Conservation (phyloP, 2,329 filamentous ascomycete species). For the Neurospora sp. region DNA sequence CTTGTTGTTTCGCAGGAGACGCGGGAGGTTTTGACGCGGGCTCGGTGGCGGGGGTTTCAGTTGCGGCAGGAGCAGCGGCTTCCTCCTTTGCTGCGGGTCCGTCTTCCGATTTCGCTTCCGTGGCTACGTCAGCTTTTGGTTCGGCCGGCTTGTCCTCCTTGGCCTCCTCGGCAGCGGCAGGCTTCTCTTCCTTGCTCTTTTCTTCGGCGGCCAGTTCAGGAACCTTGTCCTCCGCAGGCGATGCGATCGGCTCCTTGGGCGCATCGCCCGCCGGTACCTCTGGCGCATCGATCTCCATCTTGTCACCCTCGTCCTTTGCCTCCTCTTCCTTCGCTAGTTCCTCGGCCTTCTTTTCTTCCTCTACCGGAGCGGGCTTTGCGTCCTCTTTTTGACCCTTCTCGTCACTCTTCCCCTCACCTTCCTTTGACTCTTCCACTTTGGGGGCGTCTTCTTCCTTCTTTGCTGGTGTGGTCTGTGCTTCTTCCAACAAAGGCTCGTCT, state of each 20-base stretch:
- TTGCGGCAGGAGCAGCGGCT: constrained; percentile 4
- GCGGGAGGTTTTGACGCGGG: neutral
- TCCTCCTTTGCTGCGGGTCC: neutral
- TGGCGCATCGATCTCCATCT: neutral
- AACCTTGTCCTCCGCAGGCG: neutral
- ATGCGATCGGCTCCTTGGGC: neutral
- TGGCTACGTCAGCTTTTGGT: neutral
- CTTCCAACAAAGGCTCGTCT: neutral
- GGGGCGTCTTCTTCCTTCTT: neutral
- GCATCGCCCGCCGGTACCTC: neutral
- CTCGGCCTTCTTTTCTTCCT: constrained; percentile 6
- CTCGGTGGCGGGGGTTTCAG: constrained; percentile 2
- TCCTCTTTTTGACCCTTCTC: neutral
- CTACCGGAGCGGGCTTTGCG: neutral
- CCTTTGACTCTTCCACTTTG: neutral
- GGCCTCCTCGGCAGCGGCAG: neutral
- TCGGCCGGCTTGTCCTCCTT: neutral
- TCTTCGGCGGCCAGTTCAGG: neutral
- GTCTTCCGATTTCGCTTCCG: neutral
- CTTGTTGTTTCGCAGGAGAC: constrained; percentile 3
- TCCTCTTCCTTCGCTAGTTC: neutral
- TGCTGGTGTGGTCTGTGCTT: neutral
- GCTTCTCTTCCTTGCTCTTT: constrained; percentile 1
- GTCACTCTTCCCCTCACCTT: neutral
- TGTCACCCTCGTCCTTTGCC: neutral